A percentile compares a stretch with the other conserved stretches of the same genome.
phyloP scores from a whole-genome alignment of 78 protist genomes.

The Dictyostelium capitatum region DNA sequence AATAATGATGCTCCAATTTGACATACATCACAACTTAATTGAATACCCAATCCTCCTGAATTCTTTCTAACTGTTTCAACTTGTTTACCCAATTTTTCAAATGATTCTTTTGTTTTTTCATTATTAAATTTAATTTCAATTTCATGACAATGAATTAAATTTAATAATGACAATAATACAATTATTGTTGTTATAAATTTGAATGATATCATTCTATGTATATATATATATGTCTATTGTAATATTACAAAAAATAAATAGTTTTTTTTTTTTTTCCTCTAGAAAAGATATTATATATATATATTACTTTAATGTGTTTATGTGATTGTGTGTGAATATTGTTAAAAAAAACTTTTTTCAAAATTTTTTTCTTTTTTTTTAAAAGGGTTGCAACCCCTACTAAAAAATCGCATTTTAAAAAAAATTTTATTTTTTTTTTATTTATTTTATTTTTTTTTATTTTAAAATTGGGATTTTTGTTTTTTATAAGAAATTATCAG shows the following conservation, averaged over 20 bases:
- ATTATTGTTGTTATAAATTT: not conserved
- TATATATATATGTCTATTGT: not conserved
- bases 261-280: not conserved
- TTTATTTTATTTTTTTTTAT: no score
- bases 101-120: not conserved
- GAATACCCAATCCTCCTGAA: not conserved
- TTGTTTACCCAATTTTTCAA: not conserved
- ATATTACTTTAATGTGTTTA: not conserved
- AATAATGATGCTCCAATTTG: conserved; percentile 56
- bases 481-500: no score
- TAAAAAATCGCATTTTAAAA: no score
- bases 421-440: no score
- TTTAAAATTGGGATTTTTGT: no score
- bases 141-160: not conserved
- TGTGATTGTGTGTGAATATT: no score
- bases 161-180: not conserved
- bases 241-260: not conserved
- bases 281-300: not conserved
- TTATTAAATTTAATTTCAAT: not conserved
- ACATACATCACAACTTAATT: conserved; percentile 47
- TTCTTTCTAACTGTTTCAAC: not conserved
- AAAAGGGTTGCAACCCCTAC: no score
- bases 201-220: not conserved
- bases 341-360: no score
- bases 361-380: no score